Conservation (phyloP, 2,329 filamentous ascomycete species). For the Cladosporium sp. region DNA sequence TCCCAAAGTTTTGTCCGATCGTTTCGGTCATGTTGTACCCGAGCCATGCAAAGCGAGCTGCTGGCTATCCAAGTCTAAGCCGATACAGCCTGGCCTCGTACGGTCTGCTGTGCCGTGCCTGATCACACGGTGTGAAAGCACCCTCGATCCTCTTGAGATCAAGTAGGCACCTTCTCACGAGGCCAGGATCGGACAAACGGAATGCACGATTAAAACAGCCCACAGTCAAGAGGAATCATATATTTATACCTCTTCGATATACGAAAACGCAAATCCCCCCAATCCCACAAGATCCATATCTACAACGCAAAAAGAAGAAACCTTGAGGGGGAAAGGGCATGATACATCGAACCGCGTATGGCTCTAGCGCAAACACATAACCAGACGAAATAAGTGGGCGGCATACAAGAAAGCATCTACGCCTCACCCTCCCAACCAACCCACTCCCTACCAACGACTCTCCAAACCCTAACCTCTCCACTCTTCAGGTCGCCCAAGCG, state of each 20-base stretch:
- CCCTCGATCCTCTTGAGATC: too few relatives aligned
- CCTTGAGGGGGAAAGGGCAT: not conserved
- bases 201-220: not conserved
- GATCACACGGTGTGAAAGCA: too few relatives aligned
- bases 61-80: too few relatives aligned
- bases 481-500: conserved; percentile 87
- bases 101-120: too few relatives aligned
- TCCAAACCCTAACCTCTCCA: conserved; percentile 96
- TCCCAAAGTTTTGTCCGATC: too few relatives aligned
- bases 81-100: too few relatives aligned
- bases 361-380: not conserved
- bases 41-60: too few relatives aligned
- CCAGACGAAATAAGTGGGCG: not conserved
- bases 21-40: too few relatives aligned
- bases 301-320: not conserved
- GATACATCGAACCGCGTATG: not conserved
- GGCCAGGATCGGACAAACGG: too few relatives aligned
- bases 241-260: not conserved
- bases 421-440: conserved; percentile 71
- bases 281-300: not conserved
- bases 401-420: not conserved
- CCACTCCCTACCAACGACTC: conserved; percentile 89
- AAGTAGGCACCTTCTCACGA: too few relatives aligned
- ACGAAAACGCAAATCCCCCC: not conserved
- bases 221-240: not conserved